Evolutionary conservation across 2,329 filamentous ascomycete genomes (phyloP), one percentile per base, ranked within the genome.

Genomic region (Volutella citrinella): DNA sequence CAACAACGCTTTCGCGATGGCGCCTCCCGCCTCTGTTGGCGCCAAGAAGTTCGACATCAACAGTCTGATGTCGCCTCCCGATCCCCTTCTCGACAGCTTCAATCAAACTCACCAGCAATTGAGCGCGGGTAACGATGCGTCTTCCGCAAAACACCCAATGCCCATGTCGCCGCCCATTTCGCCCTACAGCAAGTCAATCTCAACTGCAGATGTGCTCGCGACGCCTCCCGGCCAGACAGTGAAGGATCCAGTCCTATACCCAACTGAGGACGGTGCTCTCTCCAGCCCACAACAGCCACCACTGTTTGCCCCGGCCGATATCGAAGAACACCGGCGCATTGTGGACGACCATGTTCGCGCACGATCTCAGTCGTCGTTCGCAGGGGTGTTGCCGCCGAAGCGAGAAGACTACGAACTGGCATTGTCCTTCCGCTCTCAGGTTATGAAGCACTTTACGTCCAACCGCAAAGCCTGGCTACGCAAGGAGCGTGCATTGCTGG

Each of bases 61-160:
- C 61, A 79, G 65, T 41, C 62, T 82, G 38, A 79, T 82, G 70
- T 82, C 78, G 15, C 78, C 78, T 19, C 78, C 78, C 15, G 77
- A 80, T 22, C 64, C 65, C n/a, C 55, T 66, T 20, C 68, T 66
- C 30, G 76, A 81, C 43, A 76, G 59, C 48, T 81, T 80, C 54
- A 58, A 49, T 28, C 59, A 64, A 10, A 26, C n/a, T 4, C 32
- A 40, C 27, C 29, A 35, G 11, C 33, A 45, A 14, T 36, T 34
- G 27, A 29, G 30, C 16, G 38, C 37, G 26, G 28, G 39, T 50
- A 41, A 54, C 47, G 54, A 49, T 31, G 48, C 54, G 29, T 32
- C 51, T 30, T 52, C 55, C 31, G 40, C 53, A 41, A 61, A 59
- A 43, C 57, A 54, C 25, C 57, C 55, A 16, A 57, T 63, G 45